phyloP scores from a whole-genome alignment of 495 filamentous ascomycete species.

The Astrocystis sublimbata region DNA sequence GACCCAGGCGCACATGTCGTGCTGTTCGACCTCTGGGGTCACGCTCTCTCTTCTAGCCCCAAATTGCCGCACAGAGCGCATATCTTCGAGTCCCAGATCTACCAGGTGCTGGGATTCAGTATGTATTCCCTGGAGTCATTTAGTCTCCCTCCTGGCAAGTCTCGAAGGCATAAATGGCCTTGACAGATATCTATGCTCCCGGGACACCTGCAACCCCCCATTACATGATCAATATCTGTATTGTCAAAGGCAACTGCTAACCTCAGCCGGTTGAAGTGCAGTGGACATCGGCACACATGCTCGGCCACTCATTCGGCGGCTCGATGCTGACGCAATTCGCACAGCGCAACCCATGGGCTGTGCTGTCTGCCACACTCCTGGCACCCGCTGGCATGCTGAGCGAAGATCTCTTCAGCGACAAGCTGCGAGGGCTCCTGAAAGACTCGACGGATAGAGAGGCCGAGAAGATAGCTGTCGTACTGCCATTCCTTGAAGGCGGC shows the following conservation, averaged over 20 bases:
- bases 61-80: constrained; percentile 21
- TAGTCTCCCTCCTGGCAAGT: too few relatives aligned
- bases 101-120: constrained; percentile 22
- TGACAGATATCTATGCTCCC: too few relatives aligned
- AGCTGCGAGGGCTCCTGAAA: neutral
- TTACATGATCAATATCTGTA: too few relatives aligned
- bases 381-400: constrained; percentile 30
- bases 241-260: too few relatives aligned
- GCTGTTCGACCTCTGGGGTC: constrained; percentile 32
- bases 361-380: constrained; percentile 24
- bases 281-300: constrained; percentile 29
- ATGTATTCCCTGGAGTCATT: too few relatives aligned
- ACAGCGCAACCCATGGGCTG: constrained; percentile 19
- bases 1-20: constrained; percentile 20
- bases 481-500: constrained; percentile 42
- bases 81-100: constrained; percentile 28
- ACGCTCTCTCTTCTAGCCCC: constrained; percentile 35
- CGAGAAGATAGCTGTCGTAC: constrained; percentile 34
- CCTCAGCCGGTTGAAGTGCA: too few relatives aligned
- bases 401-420: neutral
- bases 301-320: constrained; percentile 34
- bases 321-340: constrained; percentile 21
- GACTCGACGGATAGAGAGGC: constrained; percentile 20
- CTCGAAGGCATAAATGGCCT: too few relatives aligned
- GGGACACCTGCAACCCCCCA: too few relatives aligned